These are phyloP conservation scores for Ganoderma sinense DNA, from an alignment of 1,284 basidiomycete genomes.

Conservation along the genomic window DNA sequence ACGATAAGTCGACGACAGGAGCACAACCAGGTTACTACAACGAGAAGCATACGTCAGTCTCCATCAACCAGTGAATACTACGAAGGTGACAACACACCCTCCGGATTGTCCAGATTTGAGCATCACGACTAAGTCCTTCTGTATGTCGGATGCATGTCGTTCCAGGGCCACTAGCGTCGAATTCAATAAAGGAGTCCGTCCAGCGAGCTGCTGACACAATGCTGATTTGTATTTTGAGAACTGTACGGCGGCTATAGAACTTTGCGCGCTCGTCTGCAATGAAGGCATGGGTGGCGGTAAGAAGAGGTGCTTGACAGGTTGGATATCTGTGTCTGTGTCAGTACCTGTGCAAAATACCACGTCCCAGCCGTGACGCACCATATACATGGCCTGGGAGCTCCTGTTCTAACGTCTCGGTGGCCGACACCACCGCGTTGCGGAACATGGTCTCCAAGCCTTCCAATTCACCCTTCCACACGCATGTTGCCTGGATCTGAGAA, in stretches of 20 bases:
- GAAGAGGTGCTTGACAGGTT: slow-evolving; percentile 63
- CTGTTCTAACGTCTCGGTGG: slow-evolving; percentile 41
- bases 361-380: slow-evolving; percentile 38
- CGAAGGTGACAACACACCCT: slow-evolving; percentile 24
- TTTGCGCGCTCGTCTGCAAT: slow-evolving; percentile 47
- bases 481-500: slow-evolving; percentile 56
- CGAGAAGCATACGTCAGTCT: slow-evolving; percentile 18
- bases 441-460: slow-evolving; percentile 54
- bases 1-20: slow-evolving; percentile 52
- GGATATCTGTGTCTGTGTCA: slow-evolving; percentile 48
- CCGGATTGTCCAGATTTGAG: slow-evolving; percentile 32
- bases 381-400: slow-evolving; percentile 33
- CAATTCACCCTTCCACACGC: slow-evolving; percentile 64
- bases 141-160: slow-evolving; percentile 58
- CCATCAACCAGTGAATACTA: background rate
- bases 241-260: slow-evolving; percentile 46
- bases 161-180: slow-evolving; percentile 65
- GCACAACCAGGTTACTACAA: slow-evolving; percentile 46
- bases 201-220: slow-evolving; percentile 63
- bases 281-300: slow-evolving; percentile 56
- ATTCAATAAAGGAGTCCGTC: slow-evolving; percentile 66
- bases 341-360: background rate
- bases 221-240: slow-evolving; percentile 65
- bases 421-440: slow-evolving; percentile 46
- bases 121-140: slow-evolving; percentile 62